A percentile compares a stretch with the other conserved stretches of the same genome.
These are phyloP conservation scores for Sungouiella thailandica DNA, from an alignment of 805 yeast species.

Conservation along the genomic window DNA sequence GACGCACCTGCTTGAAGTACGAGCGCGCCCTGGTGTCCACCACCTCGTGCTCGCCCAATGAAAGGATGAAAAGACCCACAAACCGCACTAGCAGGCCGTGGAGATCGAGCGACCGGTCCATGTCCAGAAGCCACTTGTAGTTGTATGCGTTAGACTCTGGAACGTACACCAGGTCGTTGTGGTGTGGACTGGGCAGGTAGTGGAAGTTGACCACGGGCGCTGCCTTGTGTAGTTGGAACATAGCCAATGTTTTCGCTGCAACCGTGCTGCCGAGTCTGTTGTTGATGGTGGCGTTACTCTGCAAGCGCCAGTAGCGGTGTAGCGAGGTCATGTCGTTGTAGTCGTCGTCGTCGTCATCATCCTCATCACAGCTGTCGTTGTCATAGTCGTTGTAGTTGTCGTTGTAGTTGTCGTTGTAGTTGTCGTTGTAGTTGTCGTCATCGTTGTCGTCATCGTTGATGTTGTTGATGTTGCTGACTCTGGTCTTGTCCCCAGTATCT, in stretches of 20 bases:
- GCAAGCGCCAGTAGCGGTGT: slow-evolving; percentile 32
- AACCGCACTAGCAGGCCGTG: slow-evolving; percentile 35
- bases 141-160: slow-evolving; percentile 34
- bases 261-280: slow-evolving; percentile 25
- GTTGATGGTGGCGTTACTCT: slow-evolving; percentile 27
- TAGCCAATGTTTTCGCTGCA: slow-evolving; percentile 20
- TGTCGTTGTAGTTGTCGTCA: neutral
- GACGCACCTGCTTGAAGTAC: slow-evolving; percentile 17
- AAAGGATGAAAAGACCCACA: slow-evolving; percentile 31
- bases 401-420: slow-evolving; percentile 3
- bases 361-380: slow-evolving; percentile 1
- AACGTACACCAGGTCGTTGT: slow-evolving; percentile 24
- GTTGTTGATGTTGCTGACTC: too few relatives aligned
- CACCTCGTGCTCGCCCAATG: slow-evolving; percentile 37
- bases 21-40: slow-evolving; percentile 21
- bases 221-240: slow-evolving; percentile 26
- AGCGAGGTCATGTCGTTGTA: slow-evolving; percentile 22
- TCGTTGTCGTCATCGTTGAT: too few relatives aligned
- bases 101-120: slow-evolving; percentile 22
- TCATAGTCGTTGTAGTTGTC: slow-evolving; percentile 3
- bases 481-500: neutral
- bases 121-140: slow-evolving; percentile 24
- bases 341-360: slow-evolving; percentile 14
- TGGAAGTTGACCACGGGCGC: slow-evolving; percentile 31
- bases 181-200: slow-evolving; percentile 25